Base-by-base conservation (phyloP, 441 rosid genomes). In the Pelargonium cotyledonis region DNA sequence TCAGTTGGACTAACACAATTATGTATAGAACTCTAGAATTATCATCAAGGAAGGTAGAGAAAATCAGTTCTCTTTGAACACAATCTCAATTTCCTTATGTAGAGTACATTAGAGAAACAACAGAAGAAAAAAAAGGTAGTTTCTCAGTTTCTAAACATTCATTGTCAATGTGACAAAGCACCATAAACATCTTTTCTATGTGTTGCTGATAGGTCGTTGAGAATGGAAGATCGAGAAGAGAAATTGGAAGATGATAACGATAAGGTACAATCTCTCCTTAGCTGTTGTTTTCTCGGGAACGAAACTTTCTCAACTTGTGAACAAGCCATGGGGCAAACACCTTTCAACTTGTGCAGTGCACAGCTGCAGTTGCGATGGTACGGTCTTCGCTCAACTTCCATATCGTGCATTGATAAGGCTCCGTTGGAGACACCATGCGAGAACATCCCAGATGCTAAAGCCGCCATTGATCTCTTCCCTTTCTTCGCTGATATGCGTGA, bases 301-400 rank as follows among this genome's bases (percentile, higher is more conserved):
- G 89, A 83, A 0, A 86, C 80, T 12, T 65, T 73, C 35, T 70
- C 76, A 75, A 68, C 70, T 14, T 79, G 80, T 0, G 86, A 74
- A 68, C 69, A 53, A 10, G 78, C 76, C 1, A 70, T 80, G n/a
- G 77, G 70, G 29, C 86, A 75, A 57, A 65, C 72, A 29, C 79
- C 76, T 38, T 61, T 63, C 0, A 81, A 78, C 21, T 74, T 73
- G 63, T 88, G 95, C 21, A 89, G 85, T 1, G 86, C 95, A 65
- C 97, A 91, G 0, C 83, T 16, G 71, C 95, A 91, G 68, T 91
- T 84, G 19, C 80, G 78, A 78, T 87, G 95, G 74, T 89, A 91
- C 0, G 92, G 95, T 41, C 97, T 83, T 5, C 88, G 78, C 19
- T 82, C 83, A 10, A 86, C 74, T 46, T 74, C 85, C 38, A 71